Evolutionary conservation across 2,329 filamentous ascomycete species (phyloP).

Genomic region (Paraphoma sp.): DNA sequence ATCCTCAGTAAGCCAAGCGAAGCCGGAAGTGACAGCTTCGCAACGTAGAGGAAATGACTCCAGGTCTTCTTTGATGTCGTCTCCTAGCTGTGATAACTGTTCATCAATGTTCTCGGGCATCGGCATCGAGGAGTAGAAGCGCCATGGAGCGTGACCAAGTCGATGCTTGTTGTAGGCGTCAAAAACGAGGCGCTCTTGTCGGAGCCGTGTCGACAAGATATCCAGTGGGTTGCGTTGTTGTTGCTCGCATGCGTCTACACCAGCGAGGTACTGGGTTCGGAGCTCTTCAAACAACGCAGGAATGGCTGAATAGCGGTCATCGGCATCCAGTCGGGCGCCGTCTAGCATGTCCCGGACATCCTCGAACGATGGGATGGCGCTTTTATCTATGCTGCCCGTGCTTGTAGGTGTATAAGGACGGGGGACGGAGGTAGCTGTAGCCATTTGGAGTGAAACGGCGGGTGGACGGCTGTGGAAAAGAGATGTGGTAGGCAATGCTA

Average conservation of each 20-base stretch:
- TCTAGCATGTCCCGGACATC: slow-evolving; percentile 11
- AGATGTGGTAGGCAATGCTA: too few relatives aligned
- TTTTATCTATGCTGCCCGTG: too few relatives aligned
- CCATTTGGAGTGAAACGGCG: too few relatives aligned
- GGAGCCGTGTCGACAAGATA: slow-evolving; percentile 5
- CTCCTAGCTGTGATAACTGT: not conserved
- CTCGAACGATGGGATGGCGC: not conserved
- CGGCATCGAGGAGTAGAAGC: too few relatives aligned
- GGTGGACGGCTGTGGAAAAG: too few relatives aligned
- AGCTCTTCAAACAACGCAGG: slow-evolving; percentile 6
- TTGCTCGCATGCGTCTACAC: slow-evolving; percentile 4
- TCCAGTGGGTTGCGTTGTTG: not conserved
- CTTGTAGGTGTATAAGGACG: too few relatives aligned
- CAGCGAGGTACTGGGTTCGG: not conserved
- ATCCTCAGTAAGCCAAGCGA: not conserved
- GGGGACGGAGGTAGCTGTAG: too few relatives aligned
- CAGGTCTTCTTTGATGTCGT: slow-evolving; percentile 11
- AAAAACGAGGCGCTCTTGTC: slow-evolving; percentile 6
- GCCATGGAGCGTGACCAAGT: not conserved
- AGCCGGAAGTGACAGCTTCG: slow-evolving; percentile 1
- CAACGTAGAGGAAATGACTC: slow-evolving; percentile 13
- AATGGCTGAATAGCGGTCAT: slow-evolving; percentile 2
- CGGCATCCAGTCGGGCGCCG: slow-evolving; percentile 1
- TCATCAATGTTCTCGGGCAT: not conserved
- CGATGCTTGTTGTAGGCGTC: slow-evolving; percentile 20